Evolutionary conservation across 768 basidiomycete genomes (phyloP), one percentile per base, ranked within the genome.

Genomic region (Pluteus cervinus): DNA sequence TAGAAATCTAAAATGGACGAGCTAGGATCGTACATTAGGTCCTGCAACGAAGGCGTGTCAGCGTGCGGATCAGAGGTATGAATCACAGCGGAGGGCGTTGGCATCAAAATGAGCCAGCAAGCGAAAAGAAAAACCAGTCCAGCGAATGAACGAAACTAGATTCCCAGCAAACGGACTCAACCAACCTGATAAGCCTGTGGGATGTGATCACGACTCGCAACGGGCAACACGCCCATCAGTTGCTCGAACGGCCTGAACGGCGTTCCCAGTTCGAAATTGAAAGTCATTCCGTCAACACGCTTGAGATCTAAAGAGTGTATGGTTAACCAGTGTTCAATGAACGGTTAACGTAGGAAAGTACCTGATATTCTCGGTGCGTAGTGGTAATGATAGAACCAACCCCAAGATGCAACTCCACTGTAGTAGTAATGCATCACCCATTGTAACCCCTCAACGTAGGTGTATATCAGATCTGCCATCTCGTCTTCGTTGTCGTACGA

Each of bases 371-470:
- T 79, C 15, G 96, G 96, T 0, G 96, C 86, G 57, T 93, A 99
- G 55, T 99, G 94, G 57, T 97, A 98, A 58, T 93, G 68, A 62
- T 98, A 98, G 66, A 94, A 99, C 96, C 96, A 98, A 15, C 88
- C 76, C 96, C 96, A 99, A 11, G 90, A 93, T 4, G 91, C 86
- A 12, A 98, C 92, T 4, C 96, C 96, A 44, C 86, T 79, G 58
- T 97, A 98, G 57, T 99, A 99, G 59, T 99, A 99, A 54, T 91
- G 86, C 85, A 99, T 87, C 22, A 98, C 91, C 96, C 94, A 98
- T 54, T 99, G 96, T 44, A 99, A 61, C 1, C 96, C 96, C 55
- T 98, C 89, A 12, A 88, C 75, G 56, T 96, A 99, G 40, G 78
- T 75, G 53, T 72, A 92, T 9, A 76, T 70, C 37, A 99, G 65